Evolutionary conservation across 2,329 filamentous ascomycete genomes (phyloP).

Genomic region (Scolecobasidium constrictum): DNA sequence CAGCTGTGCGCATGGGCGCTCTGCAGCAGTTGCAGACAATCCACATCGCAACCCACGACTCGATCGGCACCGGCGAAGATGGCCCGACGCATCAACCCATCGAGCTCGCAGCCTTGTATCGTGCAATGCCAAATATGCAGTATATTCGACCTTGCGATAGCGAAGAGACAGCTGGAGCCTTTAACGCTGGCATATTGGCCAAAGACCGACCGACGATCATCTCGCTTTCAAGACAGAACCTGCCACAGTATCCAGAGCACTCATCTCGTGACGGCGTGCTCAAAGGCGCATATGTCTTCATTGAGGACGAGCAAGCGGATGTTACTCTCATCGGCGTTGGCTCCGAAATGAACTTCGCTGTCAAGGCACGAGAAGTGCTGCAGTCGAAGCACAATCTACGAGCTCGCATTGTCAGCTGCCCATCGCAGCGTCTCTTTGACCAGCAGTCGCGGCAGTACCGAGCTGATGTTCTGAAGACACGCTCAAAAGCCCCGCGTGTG

Average conservation of each 20-base stretch:
- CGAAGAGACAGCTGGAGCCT: conserved; percentile 48
- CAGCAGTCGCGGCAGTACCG: conserved; percentile 35
- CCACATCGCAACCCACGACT: conserved; percentile 52
- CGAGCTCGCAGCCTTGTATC: conserved; percentile 44
- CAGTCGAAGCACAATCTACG: conserved; percentile 26
- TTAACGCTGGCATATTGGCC: conserved; percentile 35
- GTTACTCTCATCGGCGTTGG: conserved; percentile 41
- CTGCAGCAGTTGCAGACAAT: conserved; percentile 45
- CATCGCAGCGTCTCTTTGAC: conserved; percentile 40
- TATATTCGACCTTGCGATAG: conserved; percentile 50
- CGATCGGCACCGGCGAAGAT: conserved; percentile 48
- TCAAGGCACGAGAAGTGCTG: conserved; percentile 31
- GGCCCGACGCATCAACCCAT: conserved; percentile 54
- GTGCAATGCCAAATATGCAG: conserved; percentile 51
- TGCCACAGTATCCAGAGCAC: conserved; percentile 29
- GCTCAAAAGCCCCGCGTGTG: conserved; percentile 36
- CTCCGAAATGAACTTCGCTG: conserved; percentile 38
- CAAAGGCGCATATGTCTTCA: conserved; percentile 37
- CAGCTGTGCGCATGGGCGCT: conserved; percentile 50
- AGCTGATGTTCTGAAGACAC: conserved; percentile 33
- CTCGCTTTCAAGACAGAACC: conserved; percentile 35
- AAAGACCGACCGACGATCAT: conserved; percentile 36
- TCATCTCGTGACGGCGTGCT: conserved; percentile 30
- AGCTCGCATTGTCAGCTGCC: conserved; percentile 39
- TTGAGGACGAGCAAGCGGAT: conserved; percentile 32